These are phyloP conservation scores for Gloeopeniophorella convolvens DNA, from an alignment of 768 basidiomycete genomes.

Conservation along the genomic window DNA sequence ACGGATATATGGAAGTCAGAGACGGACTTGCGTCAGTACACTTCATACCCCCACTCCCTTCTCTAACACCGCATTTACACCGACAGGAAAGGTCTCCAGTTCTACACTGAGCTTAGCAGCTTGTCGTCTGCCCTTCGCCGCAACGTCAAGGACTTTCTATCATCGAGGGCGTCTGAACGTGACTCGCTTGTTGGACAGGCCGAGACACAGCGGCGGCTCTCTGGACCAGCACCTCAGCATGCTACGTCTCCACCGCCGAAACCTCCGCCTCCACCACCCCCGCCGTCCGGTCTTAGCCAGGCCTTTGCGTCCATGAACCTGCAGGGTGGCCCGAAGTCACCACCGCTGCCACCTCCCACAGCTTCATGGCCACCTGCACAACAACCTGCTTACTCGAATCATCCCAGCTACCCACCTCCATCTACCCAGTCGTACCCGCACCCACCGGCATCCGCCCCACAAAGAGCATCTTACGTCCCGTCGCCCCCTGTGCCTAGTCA, in stretches of 20 bases:
- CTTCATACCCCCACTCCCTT: conserved; percentile 10
- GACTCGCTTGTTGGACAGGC: conserved; percentile 59
- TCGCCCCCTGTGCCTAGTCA: conserved; percentile 24
- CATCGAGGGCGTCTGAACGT: conserved; percentile 60
- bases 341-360: conserved; percentile 30
- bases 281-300: conserved; percentile 32
- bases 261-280: conserved; percentile 24
- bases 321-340: conserved; percentile 27
- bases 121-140: conserved; percentile 51
- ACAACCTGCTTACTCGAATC: conserved; percentile 6
- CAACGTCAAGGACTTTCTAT: conserved; percentile 57
- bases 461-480: conserved; percentile 13
- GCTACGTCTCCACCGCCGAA: conserved; percentile 31
- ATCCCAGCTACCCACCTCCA: conserved; percentile 12
- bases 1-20: conserved; percentile 80
- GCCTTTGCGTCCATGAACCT: conserved; percentile 56
- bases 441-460: conserved; percentile 14
- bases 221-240: conserved; percentile 29
- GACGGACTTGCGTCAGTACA: conserved; percentile 75
- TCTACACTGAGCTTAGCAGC: conserved; percentile 75
- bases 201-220: conserved; percentile 63
- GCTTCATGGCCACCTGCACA: conserved; percentile 23
- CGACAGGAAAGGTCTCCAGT: conserved; percentile 77
- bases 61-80: conserved; percentile 3
- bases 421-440: conserved; percentile 10